Evolutionary conservation across 2,329 filamentous ascomycete species (phyloP).

Genomic region (Phyllachora maydis): DNA sequence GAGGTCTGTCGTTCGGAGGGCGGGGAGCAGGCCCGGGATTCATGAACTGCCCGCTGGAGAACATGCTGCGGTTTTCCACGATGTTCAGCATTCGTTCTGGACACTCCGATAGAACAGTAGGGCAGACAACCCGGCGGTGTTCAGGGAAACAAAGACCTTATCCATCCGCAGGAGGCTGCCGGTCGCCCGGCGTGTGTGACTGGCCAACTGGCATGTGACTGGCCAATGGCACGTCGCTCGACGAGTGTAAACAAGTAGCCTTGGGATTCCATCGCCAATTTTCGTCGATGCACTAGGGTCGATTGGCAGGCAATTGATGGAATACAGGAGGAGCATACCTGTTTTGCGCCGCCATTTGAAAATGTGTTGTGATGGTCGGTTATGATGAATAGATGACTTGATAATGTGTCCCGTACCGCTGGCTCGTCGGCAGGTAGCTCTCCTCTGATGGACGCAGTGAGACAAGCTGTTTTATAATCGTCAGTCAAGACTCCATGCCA

Average conservation of each 20-base stretch:
- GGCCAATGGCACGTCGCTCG: neutral
- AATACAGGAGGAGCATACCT: conserved; percentile 7
- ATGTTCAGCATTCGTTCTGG: neutral
- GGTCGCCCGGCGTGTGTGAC: neutral
- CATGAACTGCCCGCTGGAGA: conserved; percentile 59
- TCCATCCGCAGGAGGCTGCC: neutral
- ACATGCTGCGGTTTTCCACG: conserved; percentile 20
- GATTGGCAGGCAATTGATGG: neutral
- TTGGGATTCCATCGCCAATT: too few relatives aligned
- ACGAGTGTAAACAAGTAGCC: neutral
- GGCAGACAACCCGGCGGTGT: neutral
- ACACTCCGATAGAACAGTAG: neutral
- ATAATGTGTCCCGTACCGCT: too few relatives aligned
- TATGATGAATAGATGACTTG: too few relatives aligned
- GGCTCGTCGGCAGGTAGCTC: too few relatives aligned
- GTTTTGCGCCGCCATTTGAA: conserved; percentile 14
- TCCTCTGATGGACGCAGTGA: too few relatives aligned
- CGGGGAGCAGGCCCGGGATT: conserved; percentile 89
- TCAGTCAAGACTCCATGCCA: too few relatives aligned
- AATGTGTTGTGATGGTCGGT: too few relatives aligned
- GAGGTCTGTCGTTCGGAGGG: conserved; percentile 67
- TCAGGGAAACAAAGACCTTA: neutral
- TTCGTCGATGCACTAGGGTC: too few relatives aligned
- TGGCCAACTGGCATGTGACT: neutral
- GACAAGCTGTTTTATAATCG: too few relatives aligned